Evolutionary conservation across 768 basidiomycete genomes (phyloP).

Genomic region (Mrakia gelida): DNA sequence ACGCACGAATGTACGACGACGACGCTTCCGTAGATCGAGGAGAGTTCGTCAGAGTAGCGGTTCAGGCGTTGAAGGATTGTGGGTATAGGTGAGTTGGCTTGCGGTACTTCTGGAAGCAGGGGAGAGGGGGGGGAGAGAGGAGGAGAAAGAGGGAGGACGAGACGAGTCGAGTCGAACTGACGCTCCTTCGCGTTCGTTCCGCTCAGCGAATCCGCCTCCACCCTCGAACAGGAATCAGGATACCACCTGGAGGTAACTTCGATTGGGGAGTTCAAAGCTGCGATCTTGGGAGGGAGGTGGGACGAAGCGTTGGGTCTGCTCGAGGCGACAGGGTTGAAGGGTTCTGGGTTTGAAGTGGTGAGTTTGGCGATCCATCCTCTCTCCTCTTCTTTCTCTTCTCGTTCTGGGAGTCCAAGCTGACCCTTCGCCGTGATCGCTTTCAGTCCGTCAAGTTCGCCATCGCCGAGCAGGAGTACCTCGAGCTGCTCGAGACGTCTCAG

Average conservation of each 20-base stretch:
- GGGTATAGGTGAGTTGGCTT: slow-evolving; percentile 55
- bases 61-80: slow-evolving; percentile 84
- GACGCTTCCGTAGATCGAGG: slow-evolving; percentile 61
- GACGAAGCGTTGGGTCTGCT: slow-evolving; percentile 67
- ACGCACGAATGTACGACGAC: slow-evolving; percentile 59
- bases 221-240: slow-evolving; percentile 87
- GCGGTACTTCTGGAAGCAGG: not conserved
- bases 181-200: not conserved
- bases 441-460: slow-evolving; percentile 83
- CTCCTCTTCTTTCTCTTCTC: not conserved
- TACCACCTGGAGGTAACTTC: slow-evolving; percentile 74
- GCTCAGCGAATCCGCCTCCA: slow-evolving; percentile 75
- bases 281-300: slow-evolving; percentile 78
- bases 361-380: slow-evolving; percentile 14
- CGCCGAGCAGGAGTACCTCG: slow-evolving; percentile 92
- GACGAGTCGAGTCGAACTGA: not conserved
- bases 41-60: slow-evolving; percentile 81
- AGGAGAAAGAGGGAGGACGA: not conserved
- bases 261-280: slow-evolving; percentile 72
- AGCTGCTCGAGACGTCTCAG: slow-evolving; percentile 75
- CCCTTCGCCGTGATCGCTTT: not conserved
- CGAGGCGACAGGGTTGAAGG: slow-evolving; percentile 58
- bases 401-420: not conserved
- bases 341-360: not conserved
- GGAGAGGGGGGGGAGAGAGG: not conserved